Base-by-base conservation (phyloP, 208 protist species). In the Naegleria lovaniensis region DNA sequence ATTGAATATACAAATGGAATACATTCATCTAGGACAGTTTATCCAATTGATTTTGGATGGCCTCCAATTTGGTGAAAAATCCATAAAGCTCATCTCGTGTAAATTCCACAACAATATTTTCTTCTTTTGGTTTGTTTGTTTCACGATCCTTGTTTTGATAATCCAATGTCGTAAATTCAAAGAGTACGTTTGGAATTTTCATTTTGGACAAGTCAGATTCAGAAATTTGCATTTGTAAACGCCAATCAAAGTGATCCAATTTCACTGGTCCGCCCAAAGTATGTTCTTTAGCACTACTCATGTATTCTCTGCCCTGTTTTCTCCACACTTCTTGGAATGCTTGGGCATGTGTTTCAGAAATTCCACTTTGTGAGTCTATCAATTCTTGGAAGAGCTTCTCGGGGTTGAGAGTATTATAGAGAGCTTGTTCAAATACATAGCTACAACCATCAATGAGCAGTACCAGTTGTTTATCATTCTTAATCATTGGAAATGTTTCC, bases 351-450 rank as follows among this genome's bases (percentile, higher is more conserved):
- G 33, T 48, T 29, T 85, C 83, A 43, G 38, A 51, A 51, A 85
- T 40, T 36, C 67, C 67, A 43, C 22, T 48, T n/a, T 40, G 33
- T 3, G 33, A 51, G 7, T 85, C 83, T 29, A 16, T 85, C n/a
- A 85, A 48, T 85, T 85, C 83, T 48, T 85, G 33, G 16, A 43
- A 85, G 9, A 85, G 25, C 29, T 48, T 85, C 15, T 85, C 83
- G 16, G 83, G 83, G 19, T 85, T 85, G 15, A 85, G 41, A 48
- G 39, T 22, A 85, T 85, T 85, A 85, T 85, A 85, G 11, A 85
- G n/a, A 38, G 83, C 83, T 40, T 85, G 83, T 85, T 85, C 83
- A 85, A 85, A 85, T 48, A 85, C 83, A 48, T 85, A 85, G n/a
- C 83, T 85, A 48, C 83, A 85, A 13, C 22, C 83, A 85, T 85